Percentiles rank a stretch among this genome's conserved stretches.
These are phyloP conservation scores for cucumber (Cucumis sativus) DNA, from an alignment of 306 rosid genomes.

Conservation along the genomic window DNA sequence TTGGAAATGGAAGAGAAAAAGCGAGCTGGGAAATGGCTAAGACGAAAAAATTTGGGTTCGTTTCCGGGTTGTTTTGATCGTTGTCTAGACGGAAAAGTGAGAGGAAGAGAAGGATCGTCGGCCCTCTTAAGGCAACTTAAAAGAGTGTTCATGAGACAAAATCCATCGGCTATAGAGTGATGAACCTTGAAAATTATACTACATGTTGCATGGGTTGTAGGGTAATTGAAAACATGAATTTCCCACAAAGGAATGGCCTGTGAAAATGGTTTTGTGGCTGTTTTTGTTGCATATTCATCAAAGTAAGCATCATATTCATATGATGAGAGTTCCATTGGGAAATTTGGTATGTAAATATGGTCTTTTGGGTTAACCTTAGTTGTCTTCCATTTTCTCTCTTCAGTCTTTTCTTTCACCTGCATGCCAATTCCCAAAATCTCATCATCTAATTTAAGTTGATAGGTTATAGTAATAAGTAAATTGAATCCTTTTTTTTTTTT, in stretches of 20 bases:
- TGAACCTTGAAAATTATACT: slow-evolving; percentile 33
- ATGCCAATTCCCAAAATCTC: neutral
- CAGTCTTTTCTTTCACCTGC: neutral
- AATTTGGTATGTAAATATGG: slow-evolving; percentile 28
- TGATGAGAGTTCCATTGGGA: slow-evolving; percentile 9
- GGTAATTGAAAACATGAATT: slow-evolving; percentile 37
- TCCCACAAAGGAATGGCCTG: slow-evolving; percentile 43
- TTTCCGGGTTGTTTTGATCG: neutral
- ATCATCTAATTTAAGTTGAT: neutral
- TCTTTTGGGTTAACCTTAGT: slow-evolving; percentile 32
- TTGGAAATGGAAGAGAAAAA: slow-evolving; percentile 15
- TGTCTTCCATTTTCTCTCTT: slow-evolving; percentile 23
- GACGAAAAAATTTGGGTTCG: neutral
- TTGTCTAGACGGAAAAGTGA: slow-evolving; percentile 33
- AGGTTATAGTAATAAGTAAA: neutral
- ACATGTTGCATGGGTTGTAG: slow-evolving; percentile 30
- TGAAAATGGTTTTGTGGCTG: slow-evolving; percentile 21
- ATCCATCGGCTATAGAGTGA: slow-evolving; percentile 65
- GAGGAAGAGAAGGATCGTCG: slow-evolving; percentile 39
- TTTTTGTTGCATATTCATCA: slow-evolving; percentile 25
- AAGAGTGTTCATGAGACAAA: slow-evolving; percentile 54
- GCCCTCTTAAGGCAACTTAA: slow-evolving; percentile 40
- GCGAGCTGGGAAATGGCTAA: neutral
- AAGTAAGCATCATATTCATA: slow-evolving; percentile 22
- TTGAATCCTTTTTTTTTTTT: neutral